These are phyloP conservation scores for Actinomortierella wolfii DNA, from an alignment of 371 early-diverging fungal genomes.

Conservation along the genomic window DNA sequence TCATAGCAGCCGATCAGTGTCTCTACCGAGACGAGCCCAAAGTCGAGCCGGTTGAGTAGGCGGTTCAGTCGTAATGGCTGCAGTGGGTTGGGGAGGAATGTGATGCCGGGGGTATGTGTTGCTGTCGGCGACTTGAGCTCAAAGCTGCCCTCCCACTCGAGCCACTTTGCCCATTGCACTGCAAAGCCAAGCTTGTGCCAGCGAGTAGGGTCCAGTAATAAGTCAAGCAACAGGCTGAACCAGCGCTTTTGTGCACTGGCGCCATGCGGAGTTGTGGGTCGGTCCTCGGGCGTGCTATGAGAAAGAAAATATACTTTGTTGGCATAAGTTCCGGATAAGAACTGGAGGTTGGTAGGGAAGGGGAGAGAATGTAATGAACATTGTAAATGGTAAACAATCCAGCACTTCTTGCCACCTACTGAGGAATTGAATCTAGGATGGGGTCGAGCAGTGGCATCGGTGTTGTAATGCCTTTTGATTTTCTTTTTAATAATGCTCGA, in stretches of 20 bases:
- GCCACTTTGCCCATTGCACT: constrained; percentile 45
- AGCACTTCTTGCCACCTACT: too few species aligned
- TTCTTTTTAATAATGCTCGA: too few species aligned
- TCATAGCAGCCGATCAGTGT: constrained; percentile 39
- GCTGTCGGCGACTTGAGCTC: constrained; percentile 27
- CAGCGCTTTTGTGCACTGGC: constrained; percentile 16
- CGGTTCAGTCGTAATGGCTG: constrained; percentile 29
- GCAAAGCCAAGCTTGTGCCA: constrained; percentile 43
- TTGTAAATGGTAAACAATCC: too few species aligned
- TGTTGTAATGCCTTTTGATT: too few species aligned
- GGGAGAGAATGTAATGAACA: too few species aligned
- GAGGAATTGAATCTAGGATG: too few species aligned
- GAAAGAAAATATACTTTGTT: too few species aligned
- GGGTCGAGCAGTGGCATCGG: too few species aligned
- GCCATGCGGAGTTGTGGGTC: constrained; percentile 14
- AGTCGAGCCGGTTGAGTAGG: constrained; percentile 26
- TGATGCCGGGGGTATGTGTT: constrained; percentile 18
- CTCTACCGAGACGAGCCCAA: constrained; percentile 26
- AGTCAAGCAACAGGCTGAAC: constrained; percentile 23
- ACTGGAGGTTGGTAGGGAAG: too few species aligned
- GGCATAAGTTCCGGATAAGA: too few species aligned
- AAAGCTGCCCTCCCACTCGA: constrained; percentile 42
- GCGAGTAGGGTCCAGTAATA: constrained; percentile 28
- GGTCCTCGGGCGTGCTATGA: too few species aligned
- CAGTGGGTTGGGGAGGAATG: constrained; percentile 37